Evolutionary conservation across 2,329 filamentous ascomycete genomes (phyloP).

Genomic region (Paecilomyces dactylethromorphus): DNA sequence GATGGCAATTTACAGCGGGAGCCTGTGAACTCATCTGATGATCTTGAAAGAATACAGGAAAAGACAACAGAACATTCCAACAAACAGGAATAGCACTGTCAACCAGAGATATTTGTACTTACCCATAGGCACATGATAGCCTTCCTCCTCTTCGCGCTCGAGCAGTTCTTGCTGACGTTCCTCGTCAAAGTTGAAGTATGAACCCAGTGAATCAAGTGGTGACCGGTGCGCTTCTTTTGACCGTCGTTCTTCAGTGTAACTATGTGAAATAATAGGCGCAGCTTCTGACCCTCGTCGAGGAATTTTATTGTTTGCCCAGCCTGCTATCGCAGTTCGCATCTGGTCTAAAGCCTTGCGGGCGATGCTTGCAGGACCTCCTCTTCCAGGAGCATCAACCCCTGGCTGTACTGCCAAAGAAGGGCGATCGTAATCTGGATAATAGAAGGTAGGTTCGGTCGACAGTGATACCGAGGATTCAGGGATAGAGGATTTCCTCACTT

Average conservation of each 20-base stretch:
- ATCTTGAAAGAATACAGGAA: conserved; percentile 10
- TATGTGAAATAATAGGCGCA: not conserved
- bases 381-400: not conserved
- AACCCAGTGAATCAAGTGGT: not conserved
- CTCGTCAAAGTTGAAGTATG: not conserved
- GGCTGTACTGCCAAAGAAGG: not conserved
- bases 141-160: not conserved
- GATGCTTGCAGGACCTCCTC: not conserved
- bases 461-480: not conserved
- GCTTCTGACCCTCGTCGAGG: not conserved
- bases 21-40: conserved; percentile 1
- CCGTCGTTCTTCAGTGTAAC: not conserved
- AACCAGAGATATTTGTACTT: conserved; percentile 8
- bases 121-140: not conserved
- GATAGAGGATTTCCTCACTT: not conserved
- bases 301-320: not conserved
- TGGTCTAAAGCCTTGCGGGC: not conserved
- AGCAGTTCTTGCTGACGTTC: not conserved
- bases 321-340: not conserved
- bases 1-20: not conserved
- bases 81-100: conserved; percentile 5
- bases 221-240: not conserved
- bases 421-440: not conserved
- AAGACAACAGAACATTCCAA: conserved; percentile 8
- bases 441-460: not conserved